Conservation (phyloP, 2,329 filamentous ascomycete species). For the Salinomyces thailandicus region DNA sequence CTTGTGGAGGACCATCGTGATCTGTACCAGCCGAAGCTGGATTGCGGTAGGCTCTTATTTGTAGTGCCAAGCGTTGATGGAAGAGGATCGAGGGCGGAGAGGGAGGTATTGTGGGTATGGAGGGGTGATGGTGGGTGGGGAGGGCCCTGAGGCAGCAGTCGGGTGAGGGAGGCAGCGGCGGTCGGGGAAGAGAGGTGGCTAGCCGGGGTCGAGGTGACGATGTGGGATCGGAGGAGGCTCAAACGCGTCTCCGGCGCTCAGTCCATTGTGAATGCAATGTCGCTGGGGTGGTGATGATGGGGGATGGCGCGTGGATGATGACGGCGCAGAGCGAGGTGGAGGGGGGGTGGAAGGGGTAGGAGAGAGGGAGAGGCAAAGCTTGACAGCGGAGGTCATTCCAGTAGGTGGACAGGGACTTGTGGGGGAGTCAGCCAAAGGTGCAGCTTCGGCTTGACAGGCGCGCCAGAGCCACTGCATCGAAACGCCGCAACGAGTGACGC, state of each 20-base stretch:
- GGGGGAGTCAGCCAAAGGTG: background rate
- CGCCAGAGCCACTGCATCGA: background rate
- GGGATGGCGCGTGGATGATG: slow-evolving; percentile 18
- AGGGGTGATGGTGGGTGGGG: background rate
- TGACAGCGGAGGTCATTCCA: background rate
- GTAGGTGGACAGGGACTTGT: slow-evolving; percentile 1
- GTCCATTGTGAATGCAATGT: slow-evolving; percentile 27
- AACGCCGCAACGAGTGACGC: no score
- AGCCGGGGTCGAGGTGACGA: slow-evolving; percentile 1
- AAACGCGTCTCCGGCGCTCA: slow-evolving; percentile 1
- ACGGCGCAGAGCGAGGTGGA: slow-evolving; percentile 21
- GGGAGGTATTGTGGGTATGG: background rate
- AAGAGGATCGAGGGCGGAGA: background rate
- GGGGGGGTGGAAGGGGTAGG: slow-evolving; percentile 3
- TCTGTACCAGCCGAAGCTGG: background rate
- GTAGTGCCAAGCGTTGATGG: background rate
- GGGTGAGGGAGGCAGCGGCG: slow-evolving; percentile 1
- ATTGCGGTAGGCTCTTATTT: background rate
- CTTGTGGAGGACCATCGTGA: slow-evolving; percentile 69
- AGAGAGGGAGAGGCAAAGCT: slow-evolving; percentile 4
- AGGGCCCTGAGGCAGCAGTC: background rate
- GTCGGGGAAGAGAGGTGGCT: background rate
- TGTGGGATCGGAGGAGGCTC: background rate
- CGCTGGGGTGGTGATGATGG: slow-evolving; percentile 53
- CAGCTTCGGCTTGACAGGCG: background rate